Conservation (phyloP, 129 eudicot genomes). For the Flaveria ramosissima region DNA sequence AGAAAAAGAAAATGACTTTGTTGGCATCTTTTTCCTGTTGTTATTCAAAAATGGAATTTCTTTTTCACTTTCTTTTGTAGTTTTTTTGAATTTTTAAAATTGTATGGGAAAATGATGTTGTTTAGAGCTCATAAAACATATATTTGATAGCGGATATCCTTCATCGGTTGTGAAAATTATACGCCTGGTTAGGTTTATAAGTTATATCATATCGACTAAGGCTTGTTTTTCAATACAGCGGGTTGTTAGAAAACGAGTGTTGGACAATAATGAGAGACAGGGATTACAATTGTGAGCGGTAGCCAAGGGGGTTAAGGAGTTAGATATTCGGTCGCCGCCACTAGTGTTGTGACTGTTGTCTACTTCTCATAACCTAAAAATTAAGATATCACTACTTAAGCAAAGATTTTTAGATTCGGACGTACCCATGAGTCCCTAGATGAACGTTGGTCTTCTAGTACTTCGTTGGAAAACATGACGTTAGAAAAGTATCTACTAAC, state of each 20-base stretch:
- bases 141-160: background rate
- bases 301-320: no score
- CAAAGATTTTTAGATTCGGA: no score
- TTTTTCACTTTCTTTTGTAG: background rate
- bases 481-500: no score
- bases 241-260: no score
- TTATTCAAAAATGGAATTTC: conserved; percentile 14
- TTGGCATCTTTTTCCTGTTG: conserved; percentile 24
- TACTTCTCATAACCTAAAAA: background rate
- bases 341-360: background rate
- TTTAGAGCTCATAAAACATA: background rate
- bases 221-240: no score
- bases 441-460: no score
- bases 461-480: no score
- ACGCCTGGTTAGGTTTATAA: background rate
- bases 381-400: background rate
- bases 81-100: background rate
- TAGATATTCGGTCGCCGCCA: no score
- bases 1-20: conserved; percentile 29
- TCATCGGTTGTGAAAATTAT: background rate
- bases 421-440: no score
- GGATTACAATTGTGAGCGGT: no score
- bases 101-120: background rate
- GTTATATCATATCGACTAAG: no score
- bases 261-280: no score